Percentiles rank a stretch among this genome's conserved stretches.
Evolutionary conservation across 2,329 filamentous ascomycete species (phyloP).

Genomic region (Alternaria sp.): DNA sequence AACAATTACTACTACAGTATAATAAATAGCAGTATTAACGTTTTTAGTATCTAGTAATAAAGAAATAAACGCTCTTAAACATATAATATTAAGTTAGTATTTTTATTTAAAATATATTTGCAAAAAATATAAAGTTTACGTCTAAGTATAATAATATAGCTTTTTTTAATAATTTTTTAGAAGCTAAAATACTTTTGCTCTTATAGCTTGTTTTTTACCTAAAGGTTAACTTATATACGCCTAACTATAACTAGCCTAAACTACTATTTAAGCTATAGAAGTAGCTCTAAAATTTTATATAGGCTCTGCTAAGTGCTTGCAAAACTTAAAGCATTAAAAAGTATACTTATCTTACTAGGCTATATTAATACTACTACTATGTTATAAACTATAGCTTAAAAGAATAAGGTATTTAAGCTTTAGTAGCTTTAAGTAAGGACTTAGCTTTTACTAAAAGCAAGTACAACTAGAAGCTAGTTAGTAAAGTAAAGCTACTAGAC

Average conservation of each 20-base stretch:
- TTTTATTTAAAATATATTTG: neutral
- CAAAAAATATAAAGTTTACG: slow-evolving; percentile 9
- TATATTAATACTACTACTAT: neutral
- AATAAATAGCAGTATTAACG: neutral
- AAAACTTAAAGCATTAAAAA: neutral
- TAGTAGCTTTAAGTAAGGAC: neutral
- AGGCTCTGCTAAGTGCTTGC: slow-evolving; percentile 5
- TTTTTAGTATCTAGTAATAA: neutral
- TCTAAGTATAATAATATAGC: slow-evolving; percentile 5
- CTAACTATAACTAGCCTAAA: slow-evolving; percentile 3
- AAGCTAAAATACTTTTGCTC: slow-evolving; percentile 9
- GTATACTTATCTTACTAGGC: slow-evolving; percentile 4
- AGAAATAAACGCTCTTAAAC: neutral
- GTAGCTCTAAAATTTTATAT: slow-evolving; percentile 7
- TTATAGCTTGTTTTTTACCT: slow-evolving; percentile 9
- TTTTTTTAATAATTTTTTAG: slow-evolving; percentile 2
- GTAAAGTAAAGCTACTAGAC: slow-evolving; percentile 19
- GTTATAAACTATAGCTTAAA: slow-evolving; percentile 8
- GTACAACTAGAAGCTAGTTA: slow-evolving; percentile 10
- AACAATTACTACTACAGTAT: slow-evolving; percentile 7
- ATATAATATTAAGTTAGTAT: neutral
- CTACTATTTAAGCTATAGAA: slow-evolving; percentile 9
- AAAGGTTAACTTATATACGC: slow-evolving; percentile 16
- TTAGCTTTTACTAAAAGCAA: slow-evolving; percentile 9
- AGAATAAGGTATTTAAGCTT: slow-evolving; percentile 7